Conservation (phyloP, 1,284 basidiomycete genomes). For the Moniliella sp. region DNA sequence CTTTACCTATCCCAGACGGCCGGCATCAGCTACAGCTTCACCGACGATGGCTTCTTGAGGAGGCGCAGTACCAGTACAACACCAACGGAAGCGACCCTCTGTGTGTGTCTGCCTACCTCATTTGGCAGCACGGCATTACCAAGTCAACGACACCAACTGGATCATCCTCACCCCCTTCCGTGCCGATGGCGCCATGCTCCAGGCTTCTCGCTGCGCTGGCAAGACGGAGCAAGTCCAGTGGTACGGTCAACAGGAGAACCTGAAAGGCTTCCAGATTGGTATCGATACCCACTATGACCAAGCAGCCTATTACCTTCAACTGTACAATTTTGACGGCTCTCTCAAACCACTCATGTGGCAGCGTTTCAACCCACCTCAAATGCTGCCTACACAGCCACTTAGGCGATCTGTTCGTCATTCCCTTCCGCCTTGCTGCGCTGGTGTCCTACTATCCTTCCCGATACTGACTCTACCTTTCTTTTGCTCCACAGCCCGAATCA, state of each 20-base stretch:
- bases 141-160: conserved; percentile 14
- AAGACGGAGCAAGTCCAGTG: too few species aligned
- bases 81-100: too few species aligned
- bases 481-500: too few species aligned
- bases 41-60: conserved; percentile 23
- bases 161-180: conserved; percentile 16
- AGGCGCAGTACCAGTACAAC: conserved; percentile 13
- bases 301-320: conserved; percentile 12
- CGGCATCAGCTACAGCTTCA: conserved; percentile 27
- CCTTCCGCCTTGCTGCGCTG: too few species aligned
- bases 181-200: conserved; percentile 18
- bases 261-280: conserved; percentile 6
- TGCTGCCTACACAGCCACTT: conserved; percentile 25
- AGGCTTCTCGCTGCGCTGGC: conserved; percentile 20
- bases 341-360: conserved; percentile 18
- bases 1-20: conserved; percentile 18
- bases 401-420: too few species aligned
- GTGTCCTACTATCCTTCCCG: too few species aligned
- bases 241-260: too few species aligned
- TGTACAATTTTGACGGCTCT: conserved; percentile 10
- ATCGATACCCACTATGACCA: conserved; percentile 1
- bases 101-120: conserved; percentile 23
- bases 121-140: conserved; percentile 31
- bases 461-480: too few species aligned
- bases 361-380: conserved; percentile 15